phyloP scores from a whole-genome alignment of 2,329 filamentous ascomycete genomes.

The Cladophialophora carrionii region DNA sequence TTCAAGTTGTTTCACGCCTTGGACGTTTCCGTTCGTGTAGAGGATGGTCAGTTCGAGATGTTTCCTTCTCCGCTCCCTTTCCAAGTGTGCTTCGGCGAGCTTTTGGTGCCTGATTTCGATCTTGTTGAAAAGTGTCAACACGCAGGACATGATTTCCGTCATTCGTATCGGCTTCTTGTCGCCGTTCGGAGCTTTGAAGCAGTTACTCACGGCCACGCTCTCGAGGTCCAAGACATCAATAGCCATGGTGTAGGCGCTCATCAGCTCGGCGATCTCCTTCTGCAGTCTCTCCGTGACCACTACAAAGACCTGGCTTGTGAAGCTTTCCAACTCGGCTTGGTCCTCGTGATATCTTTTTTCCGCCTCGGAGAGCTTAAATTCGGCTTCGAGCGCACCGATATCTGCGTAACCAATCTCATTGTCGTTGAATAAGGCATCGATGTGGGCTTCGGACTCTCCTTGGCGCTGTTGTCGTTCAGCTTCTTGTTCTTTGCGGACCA shows the following conservation, averaged over 20 bases:
- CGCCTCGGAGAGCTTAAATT: slow-evolving; percentile 58
- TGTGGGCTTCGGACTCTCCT: slow-evolving; percentile 56
- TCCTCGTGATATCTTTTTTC: slow-evolving; percentile 58
- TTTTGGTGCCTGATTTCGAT: slow-evolving; percentile 56
- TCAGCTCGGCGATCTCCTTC: slow-evolving; percentile 55
- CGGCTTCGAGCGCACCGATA: slow-evolving; percentile 58
- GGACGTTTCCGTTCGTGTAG: slow-evolving; percentile 51
- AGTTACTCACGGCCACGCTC: slow-evolving; percentile 42
- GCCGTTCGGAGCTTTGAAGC: slow-evolving; percentile 32
- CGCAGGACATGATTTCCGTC: slow-evolving; percentile 51
- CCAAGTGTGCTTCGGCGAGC: slow-evolving; percentile 54
- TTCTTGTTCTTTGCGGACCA: slow-evolving; percentile 52
- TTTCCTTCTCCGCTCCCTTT: slow-evolving; percentile 59
- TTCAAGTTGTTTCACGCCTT: slow-evolving; percentile 55
- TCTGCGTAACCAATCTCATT: slow-evolving; percentile 63
- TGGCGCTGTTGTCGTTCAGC: slow-evolving; percentile 55
- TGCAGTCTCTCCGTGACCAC: slow-evolving; percentile 55
- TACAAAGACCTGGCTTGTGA: slow-evolving; percentile 56
- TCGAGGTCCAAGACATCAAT: slow-evolving; percentile 49
- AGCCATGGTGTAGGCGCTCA: slow-evolving; percentile 51
- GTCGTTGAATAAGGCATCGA: slow-evolving; percentile 59
- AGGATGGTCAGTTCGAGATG: slow-evolving; percentile 57
- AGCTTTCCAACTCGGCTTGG: slow-evolving; percentile 56
- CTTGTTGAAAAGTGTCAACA: slow-evolving; percentile 52
- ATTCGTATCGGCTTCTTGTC: slow-evolving; percentile 39